Conservation (phyloP, 192 early-diverging fungal species). For the Coemansia sp. region DNA sequence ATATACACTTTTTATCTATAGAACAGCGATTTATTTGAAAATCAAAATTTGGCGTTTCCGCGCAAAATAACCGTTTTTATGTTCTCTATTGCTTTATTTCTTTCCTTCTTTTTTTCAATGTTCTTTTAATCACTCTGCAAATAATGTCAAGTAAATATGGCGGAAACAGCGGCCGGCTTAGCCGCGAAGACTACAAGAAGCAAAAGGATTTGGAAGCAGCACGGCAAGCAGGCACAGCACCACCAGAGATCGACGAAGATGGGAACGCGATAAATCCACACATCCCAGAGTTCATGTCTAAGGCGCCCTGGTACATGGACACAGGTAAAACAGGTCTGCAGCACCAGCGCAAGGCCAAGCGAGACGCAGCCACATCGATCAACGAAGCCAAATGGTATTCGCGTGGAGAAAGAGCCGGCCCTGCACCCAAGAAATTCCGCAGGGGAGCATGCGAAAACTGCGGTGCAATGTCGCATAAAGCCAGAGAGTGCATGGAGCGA, state of each 20-base stretch:
- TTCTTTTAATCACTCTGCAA: background rate
- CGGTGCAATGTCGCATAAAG: conserved; percentile 93
- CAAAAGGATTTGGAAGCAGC: conserved; percentile 96
- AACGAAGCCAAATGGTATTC: conserved; percentile 29
- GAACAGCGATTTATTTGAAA: background rate
- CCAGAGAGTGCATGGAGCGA: conserved; percentile 91
- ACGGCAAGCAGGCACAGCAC: conserved; percentile 90
- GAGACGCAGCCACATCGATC: conserved; percentile 2
- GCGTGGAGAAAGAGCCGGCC: conserved; percentile 55
- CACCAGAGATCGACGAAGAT: conserved; percentile 79
- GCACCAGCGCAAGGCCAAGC: conserved; percentile 67
- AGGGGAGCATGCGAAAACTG: conserved; percentile 98
- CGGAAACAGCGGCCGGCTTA: conserved; percentile 63
- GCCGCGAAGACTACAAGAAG: conserved; percentile 90
- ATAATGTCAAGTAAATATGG: conserved; percentile 23
- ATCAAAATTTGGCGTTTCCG: background rate
- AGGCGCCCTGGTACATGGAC: conserved; percentile 93
- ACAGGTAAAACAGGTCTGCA: conserved; percentile 80
- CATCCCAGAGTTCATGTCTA: conserved; percentile 94
- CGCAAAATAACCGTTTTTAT: background rate
- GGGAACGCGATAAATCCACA: conserved; percentile 98
- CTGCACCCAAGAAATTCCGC: conserved; percentile 86
- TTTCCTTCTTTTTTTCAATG: background rate
- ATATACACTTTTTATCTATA: background rate
- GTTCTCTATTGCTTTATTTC: background rate